Conservation (phyloP, 2,329 filamentous ascomycete species). For the Trichothecium sympodiale region DNA sequence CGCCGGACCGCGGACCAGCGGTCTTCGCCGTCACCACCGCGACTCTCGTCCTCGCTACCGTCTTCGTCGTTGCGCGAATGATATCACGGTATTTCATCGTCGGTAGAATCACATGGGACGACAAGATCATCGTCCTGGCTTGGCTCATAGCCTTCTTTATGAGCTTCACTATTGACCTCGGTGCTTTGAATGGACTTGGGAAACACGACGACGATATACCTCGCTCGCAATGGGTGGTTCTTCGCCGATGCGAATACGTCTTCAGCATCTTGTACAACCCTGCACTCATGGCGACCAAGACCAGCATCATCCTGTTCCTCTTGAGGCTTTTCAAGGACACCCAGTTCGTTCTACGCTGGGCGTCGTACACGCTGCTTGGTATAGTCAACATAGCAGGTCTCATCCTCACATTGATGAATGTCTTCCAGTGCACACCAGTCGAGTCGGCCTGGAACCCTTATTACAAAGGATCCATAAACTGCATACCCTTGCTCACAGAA, state of each 20-base stretch:
- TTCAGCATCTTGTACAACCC: conserved; percentile 69
- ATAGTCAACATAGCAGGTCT: conserved; percentile 71
- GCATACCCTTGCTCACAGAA: conserved; percentile 48
- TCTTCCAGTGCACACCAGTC: conserved; percentile 75
- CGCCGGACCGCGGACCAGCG: conserved; percentile 42
- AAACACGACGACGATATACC: conserved; percentile 52
- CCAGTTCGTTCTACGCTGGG: conserved; percentile 63
- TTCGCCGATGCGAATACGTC: conserved; percentile 52
- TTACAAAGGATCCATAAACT: conserved; percentile 23
- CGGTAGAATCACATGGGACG: conserved; percentile 60
- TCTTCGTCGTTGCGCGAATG: conserved; percentile 67
- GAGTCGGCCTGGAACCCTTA: conserved; percentile 51
- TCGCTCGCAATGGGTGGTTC: conserved; percentile 29
- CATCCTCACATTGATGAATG: conserved; percentile 74
- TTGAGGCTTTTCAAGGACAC: conserved; percentile 69
- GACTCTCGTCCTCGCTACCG: conserved; percentile 57
- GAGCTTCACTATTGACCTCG: conserved; percentile 55
- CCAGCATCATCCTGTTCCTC: conserved; percentile 87
- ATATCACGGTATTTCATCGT: conserved; percentile 65
- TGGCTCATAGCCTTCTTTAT: conserved; percentile 64
- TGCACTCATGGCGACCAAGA: conserved; percentile 82
- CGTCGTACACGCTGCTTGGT: conserved; percentile 68
- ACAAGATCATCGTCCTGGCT: conserved; percentile 69
- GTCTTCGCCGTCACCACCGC: conserved; percentile 62
- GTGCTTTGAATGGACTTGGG: conserved; percentile 55